These are phyloP conservation scores for Claviceps paspali DNA, from an alignment of 2,329 filamentous ascomycete genomes.

Conservation along the genomic window DNA sequence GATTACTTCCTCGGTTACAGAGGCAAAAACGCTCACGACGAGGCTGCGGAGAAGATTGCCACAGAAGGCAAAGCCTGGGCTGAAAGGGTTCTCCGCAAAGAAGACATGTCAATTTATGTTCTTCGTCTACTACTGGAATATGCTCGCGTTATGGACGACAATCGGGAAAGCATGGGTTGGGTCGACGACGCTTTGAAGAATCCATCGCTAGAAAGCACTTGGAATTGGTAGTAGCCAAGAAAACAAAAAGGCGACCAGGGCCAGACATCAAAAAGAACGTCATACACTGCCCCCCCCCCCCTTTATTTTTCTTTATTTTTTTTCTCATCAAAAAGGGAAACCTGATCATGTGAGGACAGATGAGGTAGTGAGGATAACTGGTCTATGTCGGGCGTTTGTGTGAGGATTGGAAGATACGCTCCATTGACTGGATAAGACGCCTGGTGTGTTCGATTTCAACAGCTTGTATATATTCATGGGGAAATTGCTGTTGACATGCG, in stretches of 20 bases:
- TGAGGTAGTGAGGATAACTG: too few species aligned
- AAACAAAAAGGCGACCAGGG: neutral
- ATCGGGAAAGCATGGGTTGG: constrained; percentile 38
- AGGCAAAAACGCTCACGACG: constrained; percentile 33
- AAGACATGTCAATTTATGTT: constrained; percentile 62
- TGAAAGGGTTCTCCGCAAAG: constrained; percentile 47
- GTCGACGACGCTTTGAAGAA: constrained; percentile 31
- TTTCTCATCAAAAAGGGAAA: too few species aligned
- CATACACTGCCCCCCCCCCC: too few species aligned
- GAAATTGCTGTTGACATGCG: too few species aligned
- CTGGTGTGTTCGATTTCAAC: too few species aligned
- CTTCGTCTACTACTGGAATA: constrained; percentile 50
- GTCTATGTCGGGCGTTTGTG: too few species aligned
- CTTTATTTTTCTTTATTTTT: too few species aligned
- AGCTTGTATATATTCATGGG: too few species aligned
- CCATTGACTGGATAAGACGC: too few species aligned
- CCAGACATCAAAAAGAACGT: too few species aligned
- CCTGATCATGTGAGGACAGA: too few species aligned
- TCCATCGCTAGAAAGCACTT: constrained; percentile 17
- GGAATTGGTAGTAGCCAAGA: constrained; percentile 13
- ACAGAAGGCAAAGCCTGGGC: constrained; percentile 52
- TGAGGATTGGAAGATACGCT: too few species aligned
- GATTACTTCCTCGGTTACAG: constrained; percentile 56
- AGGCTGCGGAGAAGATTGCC: constrained; percentile 48
- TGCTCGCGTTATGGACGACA: constrained; percentile 36